Base-by-base conservation (phyloP, 495 filamentous ascomycete species). In the Thermothielavioides terrestris region DNA sequence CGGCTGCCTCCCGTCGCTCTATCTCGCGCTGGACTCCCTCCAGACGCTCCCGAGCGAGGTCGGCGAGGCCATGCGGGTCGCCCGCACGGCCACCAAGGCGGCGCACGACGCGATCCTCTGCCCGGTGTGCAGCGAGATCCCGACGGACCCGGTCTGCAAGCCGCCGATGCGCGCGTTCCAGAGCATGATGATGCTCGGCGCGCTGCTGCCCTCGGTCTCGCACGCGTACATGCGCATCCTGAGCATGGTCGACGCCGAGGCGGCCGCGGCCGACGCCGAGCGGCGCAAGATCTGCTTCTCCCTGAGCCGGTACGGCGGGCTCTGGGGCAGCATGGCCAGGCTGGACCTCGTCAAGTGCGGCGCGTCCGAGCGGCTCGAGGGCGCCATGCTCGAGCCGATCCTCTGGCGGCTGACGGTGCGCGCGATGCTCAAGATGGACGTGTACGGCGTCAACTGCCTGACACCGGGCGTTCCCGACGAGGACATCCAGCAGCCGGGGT, bases 171-270 rank as follows among this genome's bases (percentile, higher is more conserved):
- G 63, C 12, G 30, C 63, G 37, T 69, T 77, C 55, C 82, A 85
- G 49, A 85, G 77, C 56, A 71, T 81, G 32, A 85, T 85, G 81
- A 75, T 84, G 46, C 74, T 82, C 10, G 81, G 77, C 6, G 79
- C 81, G 0, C 67, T 86, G 8, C 68, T 87, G 18, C 81, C 78
- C 17, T 77, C 80, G 11, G 69, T 83, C 25, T 78, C 78, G 17
- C 74, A 82, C 59, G 70, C 77, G 3, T 87, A 79, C 61, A 63
- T 62, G 45, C 61, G 50, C 36, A 69, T 79, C 25, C 57, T 79
- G 1, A 49, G 36, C 15, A 67, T 73, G 52, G 62, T 77, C 14
- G 75, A 79, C 49, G 60, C 57, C 15, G 69, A 71, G 35, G 59
- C 69, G 1, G 44, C 59, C 0, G 53, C 36, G 0, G 76, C 76